Percentiles rank a stretch among this genome's conserved stretches.
Conservation (phyloP, 257 asterid species). For the Penstemon barbatus region DNA sequence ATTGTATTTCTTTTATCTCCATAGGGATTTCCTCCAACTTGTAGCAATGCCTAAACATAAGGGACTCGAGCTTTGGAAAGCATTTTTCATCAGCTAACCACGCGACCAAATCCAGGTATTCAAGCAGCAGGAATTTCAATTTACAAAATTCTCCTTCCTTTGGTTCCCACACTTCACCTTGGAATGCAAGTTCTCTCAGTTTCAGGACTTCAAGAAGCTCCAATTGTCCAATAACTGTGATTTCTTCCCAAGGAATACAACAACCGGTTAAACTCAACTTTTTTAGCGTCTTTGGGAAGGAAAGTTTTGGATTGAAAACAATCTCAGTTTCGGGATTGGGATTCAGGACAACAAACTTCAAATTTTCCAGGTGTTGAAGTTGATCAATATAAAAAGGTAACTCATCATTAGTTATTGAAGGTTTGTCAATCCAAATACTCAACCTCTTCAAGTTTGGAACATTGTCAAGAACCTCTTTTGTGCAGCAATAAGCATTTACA, state of each 20-base stretch:
- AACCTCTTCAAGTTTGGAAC: conserved; percentile 39
- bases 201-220: conserved; percentile 26
- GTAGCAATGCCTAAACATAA: background rate
- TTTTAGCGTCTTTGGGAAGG: conserved; percentile 18
- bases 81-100: background rate
- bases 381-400: conserved; percentile 7
- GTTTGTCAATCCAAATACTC: conserved; percentile 28
- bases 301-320: conserved; percentile 10
- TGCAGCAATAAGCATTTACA: conserved; percentile 26
- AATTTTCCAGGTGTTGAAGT: conserved; percentile 28
- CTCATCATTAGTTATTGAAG: background rate
- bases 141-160: conserved; percentile 1
- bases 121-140: conserved; percentile 26
- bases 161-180: conserved; percentile 25
- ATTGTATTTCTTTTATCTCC: background rate
- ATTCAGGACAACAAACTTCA: conserved; percentile 35
- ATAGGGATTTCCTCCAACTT: conserved; percentile 15
- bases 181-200: conserved; percentile 28
- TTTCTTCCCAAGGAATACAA: conserved; percentile 33
- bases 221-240: conserved; percentile 13
- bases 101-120: background rate
- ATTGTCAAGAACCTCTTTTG: conserved; percentile 31
- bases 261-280: conserved; percentile 26
- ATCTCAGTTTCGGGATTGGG: conserved; percentile 22
- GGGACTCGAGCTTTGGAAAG: background rate